These are phyloP conservation scores for Pinus albicaulis DNA, from an alignment of 75 land plant species.

Conservation along the genomic window DNA sequence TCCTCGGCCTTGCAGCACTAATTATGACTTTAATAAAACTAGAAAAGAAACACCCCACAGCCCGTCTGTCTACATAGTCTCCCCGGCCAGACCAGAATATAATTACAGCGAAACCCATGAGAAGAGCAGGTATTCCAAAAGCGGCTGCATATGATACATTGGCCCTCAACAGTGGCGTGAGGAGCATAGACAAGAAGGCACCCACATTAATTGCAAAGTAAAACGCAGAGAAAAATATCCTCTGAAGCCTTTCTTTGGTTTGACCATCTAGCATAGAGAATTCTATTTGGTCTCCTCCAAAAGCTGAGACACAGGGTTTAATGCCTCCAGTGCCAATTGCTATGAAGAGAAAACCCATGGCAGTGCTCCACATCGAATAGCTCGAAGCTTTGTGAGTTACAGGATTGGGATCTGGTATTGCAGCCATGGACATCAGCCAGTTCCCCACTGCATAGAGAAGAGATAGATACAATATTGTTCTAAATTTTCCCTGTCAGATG, in stretches of 20 bases:
- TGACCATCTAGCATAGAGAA: conserved; percentile 26
- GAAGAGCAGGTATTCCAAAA: conserved; percentile 33
- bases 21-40: conserved; percentile 17
- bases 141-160: conserved; percentile 31
- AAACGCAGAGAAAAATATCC: conserved; percentile 32
- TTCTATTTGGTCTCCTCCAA: conserved; percentile 41
- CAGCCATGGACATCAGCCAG: conserved; percentile 34
- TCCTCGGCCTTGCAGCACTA: conserved; percentile 20
- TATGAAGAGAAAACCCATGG: conserved; percentile 16
- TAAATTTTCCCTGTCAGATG: conserved; percentile 31
- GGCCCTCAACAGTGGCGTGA: conserved; percentile 25
- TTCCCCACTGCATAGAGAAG: conserved; percentile 32
- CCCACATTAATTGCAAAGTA: conserved; percentile 37
- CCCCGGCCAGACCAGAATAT: conserved; percentile 31
- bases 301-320: conserved; percentile 37
- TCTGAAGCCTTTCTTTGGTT: conserved; percentile 20
- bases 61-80: conserved; percentile 19
- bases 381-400: conserved; percentile 1
- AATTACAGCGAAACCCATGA: conserved; percentile 27
- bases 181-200: conserved; percentile 25
- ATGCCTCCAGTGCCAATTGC: conserved; percentile 43
- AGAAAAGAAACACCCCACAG: conserved; percentile 28
- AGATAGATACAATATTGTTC: conserved; percentile 33
- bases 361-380: conserved; percentile 21
- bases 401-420: conserved; percentile 11